Percentiles rank a stretch among this genome's conserved stretches.
Conservation (phyloP, 2,329 filamentous ascomycete genomes). For the Penicillium capsulatum region DNA sequence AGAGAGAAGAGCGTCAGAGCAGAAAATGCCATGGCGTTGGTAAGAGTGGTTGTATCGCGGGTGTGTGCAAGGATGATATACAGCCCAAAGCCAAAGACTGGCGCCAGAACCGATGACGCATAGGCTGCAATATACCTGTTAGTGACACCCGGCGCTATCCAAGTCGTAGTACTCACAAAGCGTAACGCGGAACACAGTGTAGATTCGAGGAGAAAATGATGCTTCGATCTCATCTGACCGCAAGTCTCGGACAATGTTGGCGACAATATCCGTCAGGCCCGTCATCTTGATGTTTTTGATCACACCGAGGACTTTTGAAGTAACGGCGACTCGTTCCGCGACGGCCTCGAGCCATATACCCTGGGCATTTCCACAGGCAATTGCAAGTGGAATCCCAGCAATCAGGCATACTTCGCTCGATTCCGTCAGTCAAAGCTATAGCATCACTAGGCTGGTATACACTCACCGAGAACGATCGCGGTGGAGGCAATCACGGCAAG, state of each 20-base stretch:
- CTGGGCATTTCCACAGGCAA: conserved; percentile 16
- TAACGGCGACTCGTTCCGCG: conserved; percentile 18
- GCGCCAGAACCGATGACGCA: conserved; percentile 13
- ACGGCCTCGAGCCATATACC: conserved; percentile 17
- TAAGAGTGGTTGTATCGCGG: conserved; percentile 13
- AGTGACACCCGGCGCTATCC: not conserved
- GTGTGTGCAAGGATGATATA: conserved; percentile 12
- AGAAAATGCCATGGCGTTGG: conserved; percentile 16
- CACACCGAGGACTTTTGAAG: conserved; percentile 19
- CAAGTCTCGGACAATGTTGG: conserved; percentile 12
- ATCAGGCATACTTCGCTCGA: conserved; percentile 14
- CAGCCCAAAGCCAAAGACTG: conserved; percentile 16
- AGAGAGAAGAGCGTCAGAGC: conserved; percentile 20
- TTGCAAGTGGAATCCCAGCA: conserved; percentile 13
- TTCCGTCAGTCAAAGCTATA: not conserved
- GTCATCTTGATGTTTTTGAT: conserved; percentile 23
- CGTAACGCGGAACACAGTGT: conserved; percentile 11
- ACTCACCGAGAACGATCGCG: conserved; percentile 6
- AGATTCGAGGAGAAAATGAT: conserved; percentile 13
- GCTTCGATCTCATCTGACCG: conserved; percentile 14
- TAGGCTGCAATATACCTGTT: conserved; percentile 11
- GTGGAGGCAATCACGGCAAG: conserved; percentile 8
- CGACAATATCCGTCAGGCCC: conserved; percentile 14
- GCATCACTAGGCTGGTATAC: not conserved
- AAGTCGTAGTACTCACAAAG: conserved; percentile 7